Evolutionary conservation across 148 eudicot genomes (phyloP), one percentile per base, ranked within the genome.

Genomic region (Bassia scoparia): DNA sequence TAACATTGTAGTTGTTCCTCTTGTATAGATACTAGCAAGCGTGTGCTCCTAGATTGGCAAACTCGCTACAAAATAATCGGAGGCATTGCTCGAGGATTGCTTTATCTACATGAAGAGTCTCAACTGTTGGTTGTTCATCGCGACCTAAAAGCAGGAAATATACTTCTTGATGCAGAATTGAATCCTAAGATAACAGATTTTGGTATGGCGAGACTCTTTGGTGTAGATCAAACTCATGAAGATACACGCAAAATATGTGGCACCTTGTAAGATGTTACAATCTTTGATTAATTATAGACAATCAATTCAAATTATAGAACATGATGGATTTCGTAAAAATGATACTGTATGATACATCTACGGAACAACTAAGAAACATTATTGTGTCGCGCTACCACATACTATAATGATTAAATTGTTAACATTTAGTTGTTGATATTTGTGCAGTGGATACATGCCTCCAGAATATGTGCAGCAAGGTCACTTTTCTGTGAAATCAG

Each of bases 401-500:
- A n/a, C n/a, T n/a, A n/a, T n/a, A n/a, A n/a, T n/a, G n/a, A n/a
- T n/a, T n/a, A n/a, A n/a, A n/a, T n/a, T n/a, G n/a, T n/a, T n/a
- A n/a, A n/a, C n/a, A n/a, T n/a, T n/a, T n/a, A n/a, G n/a, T n/a
- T n/a, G n/a, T n/a, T n/a, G n/a, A n/a, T n/a, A n/a, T 7, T 37
- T 67, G 7, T 72, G 65, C 75, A 89, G 89, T 58, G 90, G 88
- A 4, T 87, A 87, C 52, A 89, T 85, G 86, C 60, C 87, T 24
- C 89, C 85, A 3, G 89, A 87, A 33, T 87, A 84, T 55, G 84
- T 73, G 33, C 38, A 77, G 38, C 72, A 69, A 4, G 93, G 89
- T 33, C 24, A 52, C 6, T 87, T 83, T 41, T 87, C 90, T 0
- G 76, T 61, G 0, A 89, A 87, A 53, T 85, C 89, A 0, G 89